Percentiles rank a stretch among this genome's conserved stretches.
phyloP scores from a whole-genome alignment of 352 stramenopile genomes.

The Globisporangium cederbergense region DNA sequence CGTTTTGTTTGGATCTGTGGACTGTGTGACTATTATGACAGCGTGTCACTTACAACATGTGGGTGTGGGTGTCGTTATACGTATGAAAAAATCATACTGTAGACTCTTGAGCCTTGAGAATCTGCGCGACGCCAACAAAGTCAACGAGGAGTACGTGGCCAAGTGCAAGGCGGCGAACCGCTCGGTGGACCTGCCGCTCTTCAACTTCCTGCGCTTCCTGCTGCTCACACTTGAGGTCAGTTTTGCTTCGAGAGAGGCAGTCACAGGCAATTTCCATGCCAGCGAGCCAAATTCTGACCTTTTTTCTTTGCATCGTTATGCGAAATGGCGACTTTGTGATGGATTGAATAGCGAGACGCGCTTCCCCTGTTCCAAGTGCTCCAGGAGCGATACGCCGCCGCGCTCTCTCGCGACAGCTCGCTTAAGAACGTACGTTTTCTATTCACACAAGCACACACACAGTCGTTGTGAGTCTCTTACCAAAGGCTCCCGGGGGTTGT shows the following conservation, averaged over 20 bases:
- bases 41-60: background rate
- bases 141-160: conserved; percentile 65
- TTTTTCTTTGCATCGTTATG: background rate
- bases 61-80: background rate
- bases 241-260: background rate
- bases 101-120: conserved; percentile 84
- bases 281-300: background rate
- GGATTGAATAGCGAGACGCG: conserved; percentile 56
- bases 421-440: conserved; percentile 69
- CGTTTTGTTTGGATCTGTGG: conserved; percentile 16
- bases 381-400: conserved; percentile 73
- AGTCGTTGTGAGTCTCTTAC: background rate
- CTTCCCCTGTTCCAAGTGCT: conserved; percentile 86
- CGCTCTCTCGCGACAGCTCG: conserved; percentile 67
- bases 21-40: background rate
- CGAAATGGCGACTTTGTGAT: background rate
- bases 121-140: conserved; percentile 79
- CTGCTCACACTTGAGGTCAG: conserved; percentile 80
- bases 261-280: background rate
- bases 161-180: conserved; percentile 39
- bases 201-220: conserved; percentile 83
- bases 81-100: background rate
- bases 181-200: conserved; percentile 65
- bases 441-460: background rate
- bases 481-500: background rate